Evolutionary conservation across 164 flowering plant genomes (phyloP).

Genomic region (Stephania japonica): DNA sequence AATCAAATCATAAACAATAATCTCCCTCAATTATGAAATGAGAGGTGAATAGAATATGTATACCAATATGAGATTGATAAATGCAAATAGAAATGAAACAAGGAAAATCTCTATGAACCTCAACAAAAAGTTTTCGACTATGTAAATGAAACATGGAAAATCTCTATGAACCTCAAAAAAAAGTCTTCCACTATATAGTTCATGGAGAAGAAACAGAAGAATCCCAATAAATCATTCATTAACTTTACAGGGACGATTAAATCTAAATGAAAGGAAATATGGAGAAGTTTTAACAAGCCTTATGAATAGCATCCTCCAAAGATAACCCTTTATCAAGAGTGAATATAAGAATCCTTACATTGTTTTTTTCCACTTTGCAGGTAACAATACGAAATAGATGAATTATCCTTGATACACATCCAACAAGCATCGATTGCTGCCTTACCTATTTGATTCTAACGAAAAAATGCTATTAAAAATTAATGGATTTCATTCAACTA

Average conservation of each 20-base stretch:
- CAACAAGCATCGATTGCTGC: slow-evolving; percentile 4
- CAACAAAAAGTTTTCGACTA: no score
- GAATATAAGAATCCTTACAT: neutral
- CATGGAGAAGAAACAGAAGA: no score
- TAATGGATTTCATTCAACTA: slow-evolving; percentile 6
- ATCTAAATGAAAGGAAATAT: neutral
- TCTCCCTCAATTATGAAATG: neutral
- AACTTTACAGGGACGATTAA: no score
- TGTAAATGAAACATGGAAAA: no score
- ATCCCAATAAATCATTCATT: no score
- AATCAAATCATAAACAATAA: neutral
- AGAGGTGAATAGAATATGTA: neutral
- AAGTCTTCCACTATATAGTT: no score
- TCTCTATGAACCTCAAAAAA: no score
- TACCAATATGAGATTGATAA: neutral
- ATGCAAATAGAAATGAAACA: no score
- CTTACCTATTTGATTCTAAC: slow-evolving; percentile 2
- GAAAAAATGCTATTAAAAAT: slow-evolving; percentile 4
- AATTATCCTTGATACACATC: neutral
- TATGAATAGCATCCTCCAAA: slow-evolving; percentile 1
- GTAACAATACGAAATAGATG: neutral
- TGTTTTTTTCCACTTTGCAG: slow-evolving; percentile 1
- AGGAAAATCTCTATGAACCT: no score
- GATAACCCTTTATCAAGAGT: neutral
- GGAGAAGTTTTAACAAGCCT: neutral